Evolutionary conservation across 805 yeast species (phyloP).

Genomic region (Cyberlindnera amylophila): DNA sequence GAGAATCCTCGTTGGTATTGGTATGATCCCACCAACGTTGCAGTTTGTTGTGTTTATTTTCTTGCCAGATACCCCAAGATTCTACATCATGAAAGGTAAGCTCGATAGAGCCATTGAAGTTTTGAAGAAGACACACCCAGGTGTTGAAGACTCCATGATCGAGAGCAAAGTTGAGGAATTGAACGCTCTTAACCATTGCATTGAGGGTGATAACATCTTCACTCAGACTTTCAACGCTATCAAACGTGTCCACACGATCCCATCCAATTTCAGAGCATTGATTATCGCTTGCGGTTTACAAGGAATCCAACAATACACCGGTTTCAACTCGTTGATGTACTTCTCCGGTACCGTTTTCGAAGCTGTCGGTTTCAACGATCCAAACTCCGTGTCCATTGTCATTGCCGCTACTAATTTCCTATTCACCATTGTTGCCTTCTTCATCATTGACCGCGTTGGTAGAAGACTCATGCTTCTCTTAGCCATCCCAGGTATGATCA

Average conservation of each 20-base stretch:
- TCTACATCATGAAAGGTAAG: conserved; percentile 65
- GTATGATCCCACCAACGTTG: conserved; percentile 78
- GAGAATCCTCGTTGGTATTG: conserved; percentile 87
- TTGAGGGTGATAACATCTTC: conserved; percentile 44
- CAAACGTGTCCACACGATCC: conserved; percentile 57
- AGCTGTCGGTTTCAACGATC: conserved; percentile 79
- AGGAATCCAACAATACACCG: conserved; percentile 94
- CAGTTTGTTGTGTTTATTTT: conserved; percentile 75
- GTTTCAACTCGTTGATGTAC: conserved; percentile 94
- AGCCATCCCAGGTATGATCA: conserved; percentile 83
- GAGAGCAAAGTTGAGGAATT: conserved; percentile 66
- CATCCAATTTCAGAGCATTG: conserved; percentile 84
- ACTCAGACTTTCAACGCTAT: conserved; percentile 55
- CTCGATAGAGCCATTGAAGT: conserved; percentile 65
- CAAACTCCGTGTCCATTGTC: conserved; percentile 92
- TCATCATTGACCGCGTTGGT: conserved; percentile 82
- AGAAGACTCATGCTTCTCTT: conserved; percentile 74
- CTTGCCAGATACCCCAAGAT: conserved; percentile 94
- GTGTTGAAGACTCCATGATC: conserved; percentile 59
- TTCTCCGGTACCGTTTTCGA: conserved; percentile 89
- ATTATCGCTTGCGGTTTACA: conserved; percentile 88
- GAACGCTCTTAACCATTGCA: conserved; percentile 38
- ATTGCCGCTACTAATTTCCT: conserved; percentile 92
- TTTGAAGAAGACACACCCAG: conserved; percentile 54
- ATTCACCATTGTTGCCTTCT: conserved; percentile 79